phyloP scores from a whole-genome alignment of 164 flowering plant genomes.

The Amborella trichopoda region DNA sequence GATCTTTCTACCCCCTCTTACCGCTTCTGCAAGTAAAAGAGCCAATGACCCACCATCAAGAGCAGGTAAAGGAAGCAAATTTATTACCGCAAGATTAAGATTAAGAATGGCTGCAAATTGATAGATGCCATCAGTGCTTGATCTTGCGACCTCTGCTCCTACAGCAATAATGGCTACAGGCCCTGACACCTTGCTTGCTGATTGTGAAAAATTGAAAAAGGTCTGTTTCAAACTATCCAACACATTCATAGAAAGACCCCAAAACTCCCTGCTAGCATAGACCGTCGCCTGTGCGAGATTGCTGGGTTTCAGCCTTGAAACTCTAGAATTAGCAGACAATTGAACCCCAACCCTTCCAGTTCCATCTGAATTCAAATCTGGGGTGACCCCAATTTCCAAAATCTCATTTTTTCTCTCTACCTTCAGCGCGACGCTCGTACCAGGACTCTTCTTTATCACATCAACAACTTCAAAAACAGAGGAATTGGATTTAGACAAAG shows the following conservation, averaged over 20 bases:
- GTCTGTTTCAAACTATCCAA: conserved; percentile 81
- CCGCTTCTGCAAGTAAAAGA: conserved; percentile 75
- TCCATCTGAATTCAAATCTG: conserved; percentile 75
- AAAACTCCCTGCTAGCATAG: conserved; percentile 56
- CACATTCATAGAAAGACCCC: conserved; percentile 65
- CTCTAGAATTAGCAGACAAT: conserved; percentile 64
- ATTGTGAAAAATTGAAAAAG: conserved; percentile 69
- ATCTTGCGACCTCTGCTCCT: conserved; percentile 95
- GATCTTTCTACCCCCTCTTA: conserved; percentile 84
- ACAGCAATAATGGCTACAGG: conserved; percentile 98
- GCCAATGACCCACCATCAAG: conserved; percentile 93
- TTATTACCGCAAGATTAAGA: conserved; percentile 87
- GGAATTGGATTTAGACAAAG: conserved; percentile 35
- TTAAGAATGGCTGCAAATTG: conserved; percentile 91
- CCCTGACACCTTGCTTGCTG: conserved; percentile 86
- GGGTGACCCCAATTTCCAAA: conserved; percentile 51
- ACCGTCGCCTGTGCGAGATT: conserved; percentile 41
- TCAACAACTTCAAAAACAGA: conserved; percentile 67
- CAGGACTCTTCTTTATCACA: conserved; percentile 58
- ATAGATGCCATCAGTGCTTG: conserved; percentile 73
- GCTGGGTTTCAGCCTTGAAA: conserved; percentile 39
- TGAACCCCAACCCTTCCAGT: conserved; percentile 88
- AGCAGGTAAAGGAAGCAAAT: conserved; percentile 94
- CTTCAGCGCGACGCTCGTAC: conserved; percentile 48
- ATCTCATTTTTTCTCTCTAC: conserved; percentile 43